Evolutionary conservation across 164 flowering plant genomes (phyloP), one percentile per base, ranked within the genome.

Genomic region (Amborella trichopoda): DNA sequence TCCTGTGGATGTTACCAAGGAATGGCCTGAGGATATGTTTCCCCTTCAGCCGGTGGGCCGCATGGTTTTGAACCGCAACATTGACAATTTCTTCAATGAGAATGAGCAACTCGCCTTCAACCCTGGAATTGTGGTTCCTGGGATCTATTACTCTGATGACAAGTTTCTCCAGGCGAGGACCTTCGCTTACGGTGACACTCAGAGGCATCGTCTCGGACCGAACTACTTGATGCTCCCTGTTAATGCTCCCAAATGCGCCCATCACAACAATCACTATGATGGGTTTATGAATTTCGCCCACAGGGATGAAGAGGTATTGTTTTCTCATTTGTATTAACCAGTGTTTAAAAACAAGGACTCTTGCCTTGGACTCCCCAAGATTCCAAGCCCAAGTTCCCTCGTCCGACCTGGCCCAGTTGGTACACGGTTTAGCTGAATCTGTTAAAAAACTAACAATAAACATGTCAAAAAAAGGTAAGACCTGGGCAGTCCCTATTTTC

Each of bases 231-330:
- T 73, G 66, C 95, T 91, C 40, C 99, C 96, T 2, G 91, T 36
- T 17, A 91, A 91, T 77, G 88, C 95, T 38, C 99, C 99, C 46
- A 91, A 91, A 65, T 75, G 76, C 55, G 71, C 84, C 47, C 86
- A 84, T 53, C 99, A 88, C 72, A 91, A 91, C 75, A 84, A 88
- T 60, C 96, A 91, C 63, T 78, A 87, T 65, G 99, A 91, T 0
- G 99, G 99, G 49, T 72, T 75, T 63, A 91, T 91, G 99, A 91
- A 91, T 62, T 91, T 91, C 74, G 80, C 84, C 94, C 95, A 87
- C 65, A 67, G 99, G 55, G 99, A 91, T 65, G 99, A 87, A 66
- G 99, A 91, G 96, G 98, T 89, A 75, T 19, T 42, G 3, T 17
- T 25, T 10, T n/a, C n/a, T n/a, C n/a, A n/a, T n/a, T n/a, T n/a